Evolutionary conservation across 164 flowering plant species (phyloP).

Genomic region (Annona squamosa): DNA sequence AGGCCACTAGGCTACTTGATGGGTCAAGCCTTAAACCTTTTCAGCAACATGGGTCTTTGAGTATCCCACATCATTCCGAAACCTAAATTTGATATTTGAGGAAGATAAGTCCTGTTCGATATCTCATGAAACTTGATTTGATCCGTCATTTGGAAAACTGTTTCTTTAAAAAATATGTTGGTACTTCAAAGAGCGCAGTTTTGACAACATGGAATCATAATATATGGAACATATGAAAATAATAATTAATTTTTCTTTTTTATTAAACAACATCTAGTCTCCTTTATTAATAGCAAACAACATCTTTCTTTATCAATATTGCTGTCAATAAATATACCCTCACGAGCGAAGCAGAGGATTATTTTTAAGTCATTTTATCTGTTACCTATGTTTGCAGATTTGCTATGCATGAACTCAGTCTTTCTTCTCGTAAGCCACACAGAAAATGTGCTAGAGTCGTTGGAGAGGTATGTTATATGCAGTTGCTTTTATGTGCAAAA

Average conservation of each 20-base stretch:
- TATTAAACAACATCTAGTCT: not conserved
- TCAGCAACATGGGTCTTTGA: too few relatives aligned
- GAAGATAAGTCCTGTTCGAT: too few relatives aligned
- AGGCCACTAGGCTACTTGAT: too few relatives aligned
- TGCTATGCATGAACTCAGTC: slow-evolving; percentile 97
- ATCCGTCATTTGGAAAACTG: too few relatives aligned
- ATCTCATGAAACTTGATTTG: too few relatives aligned
- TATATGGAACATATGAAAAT: not conserved
- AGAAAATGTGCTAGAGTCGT: slow-evolving; percentile 98
- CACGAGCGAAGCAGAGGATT: not conserved
- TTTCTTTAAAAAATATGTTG: too few relatives aligned
- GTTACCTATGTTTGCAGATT: slow-evolving; percentile 38
- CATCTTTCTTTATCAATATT: not conserved
- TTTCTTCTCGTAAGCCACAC: slow-evolving; percentile 81
- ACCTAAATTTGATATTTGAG: too few relatives aligned
- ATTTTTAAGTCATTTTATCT: slow-evolving; percentile 2
- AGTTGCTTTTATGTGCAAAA: not conserved
- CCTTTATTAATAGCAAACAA: not conserved
- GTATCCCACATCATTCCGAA: too few relatives aligned
- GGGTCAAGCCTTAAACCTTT: too few relatives aligned
- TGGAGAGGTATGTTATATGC: slow-evolving; percentile 55
- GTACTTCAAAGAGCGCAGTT: too few relatives aligned
- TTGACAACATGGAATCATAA: not conserved
- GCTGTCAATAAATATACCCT: not conserved
- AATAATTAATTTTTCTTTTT: not conserved